A percentile compares a stretch with the other conserved stretches of the same genome.
These are phyloP conservation scores for Coemansia sp. DNA, from an alignment of 192 early-diverging fungal genomes.

Conservation along the genomic window DNA sequence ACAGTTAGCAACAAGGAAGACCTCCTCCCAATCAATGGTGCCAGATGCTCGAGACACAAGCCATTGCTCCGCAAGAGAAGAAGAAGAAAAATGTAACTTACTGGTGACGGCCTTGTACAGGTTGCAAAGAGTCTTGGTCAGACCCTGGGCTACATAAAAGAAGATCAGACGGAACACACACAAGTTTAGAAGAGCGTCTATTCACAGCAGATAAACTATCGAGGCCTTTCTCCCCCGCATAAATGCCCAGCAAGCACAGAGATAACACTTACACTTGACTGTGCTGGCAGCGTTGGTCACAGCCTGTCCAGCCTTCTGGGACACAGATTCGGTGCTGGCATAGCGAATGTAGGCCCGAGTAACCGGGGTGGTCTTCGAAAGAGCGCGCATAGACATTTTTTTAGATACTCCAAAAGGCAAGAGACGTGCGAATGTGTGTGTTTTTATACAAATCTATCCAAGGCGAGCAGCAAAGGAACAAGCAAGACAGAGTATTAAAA, in stretches of 20 bases:
- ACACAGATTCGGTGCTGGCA: conserved; percentile 50
- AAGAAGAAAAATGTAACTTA: conserved; percentile 3
- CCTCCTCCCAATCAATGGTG: no score
- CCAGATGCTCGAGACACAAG: no score
- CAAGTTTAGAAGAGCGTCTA: no score
- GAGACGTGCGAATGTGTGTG: neutral
- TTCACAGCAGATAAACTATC: no score
- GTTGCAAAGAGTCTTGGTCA: conserved; percentile 49
- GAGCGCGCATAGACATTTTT: conserved; percentile 48
- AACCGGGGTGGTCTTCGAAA: conserved; percentile 43
- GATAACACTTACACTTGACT: conserved; percentile 42
- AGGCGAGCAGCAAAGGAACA: neutral
- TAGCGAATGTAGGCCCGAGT: conserved; percentile 54
- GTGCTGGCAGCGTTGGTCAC: conserved; percentile 32
- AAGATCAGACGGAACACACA: neutral
- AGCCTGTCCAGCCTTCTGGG: conserved; percentile 49
- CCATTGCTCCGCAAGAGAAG: no score
- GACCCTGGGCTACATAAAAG: conserved; percentile 36
- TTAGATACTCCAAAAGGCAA: neutral
- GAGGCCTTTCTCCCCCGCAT: no score
- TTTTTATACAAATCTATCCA: neutral
- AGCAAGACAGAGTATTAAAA: neutral
- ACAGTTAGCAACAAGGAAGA: neutral
- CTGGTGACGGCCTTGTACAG: conserved; percentile 46
- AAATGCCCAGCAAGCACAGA: neutral